Percentiles rank a stretch among this genome's conserved stretches.
Conservation (phyloP, 257 asterid species). For the Solanum medicagineum region DNA sequence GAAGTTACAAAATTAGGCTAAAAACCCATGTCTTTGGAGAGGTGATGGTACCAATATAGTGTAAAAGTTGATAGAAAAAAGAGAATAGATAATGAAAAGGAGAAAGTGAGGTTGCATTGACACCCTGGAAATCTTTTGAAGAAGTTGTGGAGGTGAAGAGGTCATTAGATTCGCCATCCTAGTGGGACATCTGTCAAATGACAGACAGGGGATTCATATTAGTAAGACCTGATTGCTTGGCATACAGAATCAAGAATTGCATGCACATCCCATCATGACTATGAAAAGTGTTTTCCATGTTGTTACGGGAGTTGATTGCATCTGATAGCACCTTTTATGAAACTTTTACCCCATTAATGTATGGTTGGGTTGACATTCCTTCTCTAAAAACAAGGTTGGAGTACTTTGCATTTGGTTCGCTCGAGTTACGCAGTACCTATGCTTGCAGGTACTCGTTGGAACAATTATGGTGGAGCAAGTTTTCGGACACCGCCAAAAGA, state of each 20-base stretch:
- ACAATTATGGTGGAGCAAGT: background rate
- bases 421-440: background rate
- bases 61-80: too few species aligned
- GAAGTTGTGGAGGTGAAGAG: conserved; percentile 47
- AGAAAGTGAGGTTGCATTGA: conserved; percentile 30
- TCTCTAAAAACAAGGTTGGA: background rate
- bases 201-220: conserved; percentile 62
- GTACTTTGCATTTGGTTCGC: background rate
- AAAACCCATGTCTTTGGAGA: too few species aligned
- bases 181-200: conserved; percentile 90
- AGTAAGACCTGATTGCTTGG: conserved; percentile 95
- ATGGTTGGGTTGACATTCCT: background rate
- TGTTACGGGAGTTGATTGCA: conserved; percentile 22
- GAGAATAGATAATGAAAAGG: background rate
- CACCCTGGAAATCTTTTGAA: conserved; percentile 46
- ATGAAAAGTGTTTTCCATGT: conserved; percentile 38
- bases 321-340: background rate
- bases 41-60: too few species aligned
- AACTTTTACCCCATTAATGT: background rate
- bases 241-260: conserved; percentile 23
- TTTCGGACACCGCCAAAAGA: background rate
- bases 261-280: conserved; percentile 16
- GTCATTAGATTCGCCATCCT: conserved; percentile 26
- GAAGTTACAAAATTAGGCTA: too few species aligned
- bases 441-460: background rate